phyloP scores from a whole-genome alignment of 192 early-diverging fungal genomes.

The Entomortierella lignicola region DNA sequence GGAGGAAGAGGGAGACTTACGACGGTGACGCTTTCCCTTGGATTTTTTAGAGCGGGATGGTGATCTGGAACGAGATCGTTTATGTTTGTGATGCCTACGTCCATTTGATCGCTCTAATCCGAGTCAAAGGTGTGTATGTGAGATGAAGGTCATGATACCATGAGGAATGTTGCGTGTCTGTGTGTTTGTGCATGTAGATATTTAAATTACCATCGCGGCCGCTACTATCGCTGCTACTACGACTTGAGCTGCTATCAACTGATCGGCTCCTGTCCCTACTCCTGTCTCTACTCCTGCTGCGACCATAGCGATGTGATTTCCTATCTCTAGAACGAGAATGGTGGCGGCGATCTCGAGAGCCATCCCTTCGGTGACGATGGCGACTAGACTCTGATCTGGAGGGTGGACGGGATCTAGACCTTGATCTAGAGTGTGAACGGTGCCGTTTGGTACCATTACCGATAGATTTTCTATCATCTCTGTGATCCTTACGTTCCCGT shows the following conservation, averaged over 20 bases:
- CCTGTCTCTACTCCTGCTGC: constrained; percentile 10
- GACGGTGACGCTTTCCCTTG: constrained; percentile 39
- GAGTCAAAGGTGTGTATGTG: neutral
- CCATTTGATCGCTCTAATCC: constrained; percentile 19
- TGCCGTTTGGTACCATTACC: neutral
- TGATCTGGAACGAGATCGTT: constrained; percentile 16
- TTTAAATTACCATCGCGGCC: neutral
- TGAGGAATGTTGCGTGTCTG: neutral
- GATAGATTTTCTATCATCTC: constrained; percentile 2
- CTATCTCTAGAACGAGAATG: constrained; percentile 2
- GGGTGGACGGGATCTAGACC: constrained; percentile 5
- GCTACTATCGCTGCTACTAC: constrained; percentile 9
- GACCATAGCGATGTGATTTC: constrained; percentile 9
- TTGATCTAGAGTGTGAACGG: constrained; percentile 19
- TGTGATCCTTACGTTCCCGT: constrained; percentile 12
- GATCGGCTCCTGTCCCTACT: constrained; percentile 27
- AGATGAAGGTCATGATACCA: neutral
- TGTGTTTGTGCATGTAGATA: neutral
- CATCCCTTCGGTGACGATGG: constrained; percentile 8
- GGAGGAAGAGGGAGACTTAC: constrained; percentile 26
- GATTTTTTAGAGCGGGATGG: constrained; percentile 38
- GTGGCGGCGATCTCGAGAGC: constrained; percentile 10
- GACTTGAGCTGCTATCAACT: neutral
- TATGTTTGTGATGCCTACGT: constrained; percentile 28
- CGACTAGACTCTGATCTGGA: constrained; percentile 21